Evolutionary conservation across 108 stramenopile species (phyloP), one percentile per base, ranked within the genome.

Genomic region (Halocafeteria seosinensis): DNA sequence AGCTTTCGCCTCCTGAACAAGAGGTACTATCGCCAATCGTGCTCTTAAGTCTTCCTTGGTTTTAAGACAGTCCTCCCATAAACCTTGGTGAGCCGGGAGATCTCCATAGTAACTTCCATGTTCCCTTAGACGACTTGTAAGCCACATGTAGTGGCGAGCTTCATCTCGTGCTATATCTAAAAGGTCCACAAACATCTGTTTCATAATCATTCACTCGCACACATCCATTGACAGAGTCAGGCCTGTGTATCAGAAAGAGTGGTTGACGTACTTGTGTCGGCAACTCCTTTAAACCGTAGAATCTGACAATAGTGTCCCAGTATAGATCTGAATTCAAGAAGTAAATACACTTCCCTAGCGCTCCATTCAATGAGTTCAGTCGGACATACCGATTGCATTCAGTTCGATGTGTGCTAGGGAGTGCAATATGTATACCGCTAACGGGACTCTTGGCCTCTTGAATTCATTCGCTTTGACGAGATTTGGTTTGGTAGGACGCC

Each of bases 1-100:
- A 13, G 57, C 57, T 11, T 30, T 6, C 13, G 57, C 57, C 57
- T 59, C 57, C 57, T 59, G 57, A 33, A 59, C 57, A 12, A 59
- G 5, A 2, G 57, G 57, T 11, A 59, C 25, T 17, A 59, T 35
- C 2, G 28, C 57, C 13, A 59, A 35, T 33, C 57, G 57, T 12
- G 12, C 57, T 12, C 12, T 1, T 13, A 59, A 17, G 57, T 25
- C n/a, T 33, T 25, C 2, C 5, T 17, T 4, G 28, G 57, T 24
- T 33, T 25, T n/a, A 2, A 13, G 13, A 1, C 13, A 33, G 17
- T 30, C 34, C 27, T 2, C 5, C 57, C 28, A 30, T 11, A 59
- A 35, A 11, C 21, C 57, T 12, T 3, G 2, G 57, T 59, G 57
- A 33, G 57, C 57, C 2, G 17, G 57, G 34, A 59, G 5, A 21